phyloP scores from a whole-genome alignment of 2,329 filamentous ascomycete genomes.

The Emericellopsis cladophorae region DNA sequence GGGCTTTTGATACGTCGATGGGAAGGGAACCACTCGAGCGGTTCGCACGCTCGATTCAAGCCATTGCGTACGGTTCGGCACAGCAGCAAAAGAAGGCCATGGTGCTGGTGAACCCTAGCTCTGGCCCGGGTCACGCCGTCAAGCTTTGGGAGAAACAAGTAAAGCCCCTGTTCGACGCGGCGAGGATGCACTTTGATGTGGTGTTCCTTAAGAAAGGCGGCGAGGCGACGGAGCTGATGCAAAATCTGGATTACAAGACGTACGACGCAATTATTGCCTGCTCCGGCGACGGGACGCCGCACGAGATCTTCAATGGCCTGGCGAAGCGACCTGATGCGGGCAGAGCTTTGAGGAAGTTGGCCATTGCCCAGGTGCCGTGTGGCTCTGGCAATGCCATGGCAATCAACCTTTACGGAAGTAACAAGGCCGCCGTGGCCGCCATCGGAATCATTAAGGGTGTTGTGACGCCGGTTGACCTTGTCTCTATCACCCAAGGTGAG shows the following conservation, averaged over 20 bases:
- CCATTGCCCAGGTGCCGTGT: conserved; percentile 79
- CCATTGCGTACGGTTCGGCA: conserved; percentile 56
- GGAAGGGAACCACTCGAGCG: conserved; percentile 16
- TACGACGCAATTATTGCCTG: conserved; percentile 82
- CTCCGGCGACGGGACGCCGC: conserved; percentile 82
- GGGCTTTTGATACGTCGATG: no score
- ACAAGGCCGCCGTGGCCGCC: conserved; percentile 62
- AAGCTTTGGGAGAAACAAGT: conserved; percentile 65
- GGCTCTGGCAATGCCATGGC: conserved; percentile 92
- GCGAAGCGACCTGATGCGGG: conserved; percentile 63
- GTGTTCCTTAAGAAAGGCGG: conserved; percentile 59
- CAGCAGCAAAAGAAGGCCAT: conserved; percentile 67
- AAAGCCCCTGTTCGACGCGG: conserved; percentile 71
- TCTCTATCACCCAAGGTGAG: conserved; percentile 75
- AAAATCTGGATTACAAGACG: conserved; percentile 61
- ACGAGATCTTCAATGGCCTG: conserved; percentile 92
- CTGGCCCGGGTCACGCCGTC: conserved; percentile 65
- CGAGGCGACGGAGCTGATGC: conserved; percentile 66
- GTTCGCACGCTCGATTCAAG: conserved; percentile 55
- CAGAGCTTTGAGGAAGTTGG: conserved; percentile 61
- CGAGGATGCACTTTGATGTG: conserved; percentile 63
- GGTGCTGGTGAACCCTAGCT: conserved; percentile 82
- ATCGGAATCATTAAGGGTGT: conserved; percentile 79
- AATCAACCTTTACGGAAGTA: conserved; percentile 76
- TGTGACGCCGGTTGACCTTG: conserved; percentile 71